Percentiles rank a stretch among this genome's conserved stretches.
phyloP scores from a whole-genome alignment of 208 protist genomes.

The Hexamita inflata region DNA sequence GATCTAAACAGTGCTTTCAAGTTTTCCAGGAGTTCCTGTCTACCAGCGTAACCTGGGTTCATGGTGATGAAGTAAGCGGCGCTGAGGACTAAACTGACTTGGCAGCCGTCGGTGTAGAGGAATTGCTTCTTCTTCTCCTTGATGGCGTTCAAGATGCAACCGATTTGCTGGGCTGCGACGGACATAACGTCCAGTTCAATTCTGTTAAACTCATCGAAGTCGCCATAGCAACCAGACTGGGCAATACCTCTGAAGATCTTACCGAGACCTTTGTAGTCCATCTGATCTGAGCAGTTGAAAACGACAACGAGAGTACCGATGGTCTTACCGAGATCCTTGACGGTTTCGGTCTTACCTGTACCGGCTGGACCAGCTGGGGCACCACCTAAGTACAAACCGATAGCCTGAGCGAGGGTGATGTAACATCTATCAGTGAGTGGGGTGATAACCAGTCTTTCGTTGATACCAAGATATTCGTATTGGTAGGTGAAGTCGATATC shows the following conservation, averaged over 20 bases:
- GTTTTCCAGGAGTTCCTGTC: slow-evolving; percentile 91
- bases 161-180: slow-evolving; percentile 63
- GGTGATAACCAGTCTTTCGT: slow-evolving; percentile 61
- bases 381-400: slow-evolving; percentile 62
- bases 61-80: slow-evolving; percentile 91
- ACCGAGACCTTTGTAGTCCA: slow-evolving; percentile 56
- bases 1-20: slow-evolving; percentile 88
- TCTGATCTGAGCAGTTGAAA: slow-evolving; percentile 70
- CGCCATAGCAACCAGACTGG: slow-evolving; percentile 63
- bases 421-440: slow-evolving; percentile 63
- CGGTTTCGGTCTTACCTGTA: slow-evolving; percentile 71
- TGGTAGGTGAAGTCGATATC: slow-evolving; percentile 61
- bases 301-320: slow-evolving; percentile 65
- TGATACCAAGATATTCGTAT: slow-evolving; percentile 63
- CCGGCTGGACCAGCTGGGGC: slow-evolving; percentile 63
- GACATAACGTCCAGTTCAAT: slow-evolving; percentile 66
- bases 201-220: slow-evolving; percentile 73
- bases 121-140: slow-evolving; percentile 52
- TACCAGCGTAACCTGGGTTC: slow-evolving; percentile 88
- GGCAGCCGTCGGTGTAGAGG: slow-evolving; percentile 57
- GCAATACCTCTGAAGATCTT: slow-evolving; percentile 66
- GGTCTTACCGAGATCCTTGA: slow-evolving; percentile 65
- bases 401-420: slow-evolving; percentile 60
- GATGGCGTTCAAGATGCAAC: slow-evolving; percentile 53
- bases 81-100: slow-evolving; percentile 46